These are phyloP conservation scores for Panicum miliaceum DNA, from an alignment of 176 grass and related monocot species.

Conservation along the genomic window DNA sequence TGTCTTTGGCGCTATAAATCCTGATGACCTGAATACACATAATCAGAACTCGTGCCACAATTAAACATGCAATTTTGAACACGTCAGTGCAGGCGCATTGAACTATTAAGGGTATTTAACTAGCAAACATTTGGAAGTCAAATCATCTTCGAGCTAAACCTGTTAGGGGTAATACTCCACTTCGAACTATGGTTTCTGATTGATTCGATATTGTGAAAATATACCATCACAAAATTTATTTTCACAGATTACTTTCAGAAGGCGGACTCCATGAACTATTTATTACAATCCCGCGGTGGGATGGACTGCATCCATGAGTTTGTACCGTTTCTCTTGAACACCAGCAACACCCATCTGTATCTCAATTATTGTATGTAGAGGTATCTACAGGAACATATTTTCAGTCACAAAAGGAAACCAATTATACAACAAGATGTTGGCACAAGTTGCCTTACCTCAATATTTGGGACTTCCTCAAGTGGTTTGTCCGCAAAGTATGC, in stretches of 20 bases:
- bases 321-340: slow-evolving; percentile 98
- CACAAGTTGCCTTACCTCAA: slow-evolving; percentile 61
- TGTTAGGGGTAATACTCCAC: slow-evolving; percentile 1
- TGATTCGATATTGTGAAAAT: not conserved
- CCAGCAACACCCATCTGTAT: slow-evolving; percentile 99
- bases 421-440: slow-evolving; percentile 17
- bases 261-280: slow-evolving; percentile 24
- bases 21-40: not conserved
- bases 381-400: slow-evolving; percentile 59
- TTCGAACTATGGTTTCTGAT: slow-evolving; percentile 6
- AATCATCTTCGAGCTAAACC: slow-evolving; percentile 18
- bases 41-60: not conserved
- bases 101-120: not conserved
- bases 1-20: slow-evolving; percentile 1
- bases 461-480: slow-evolving; percentile 86
- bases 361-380: slow-evolving; percentile 96
- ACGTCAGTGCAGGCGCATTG: not conserved
- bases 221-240: slow-evolving; percentile 24
- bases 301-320: slow-evolving; percentile 81
- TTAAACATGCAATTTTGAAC: not conserved
- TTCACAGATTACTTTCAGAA: slow-evolving; percentile 21
- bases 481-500: slow-evolving; percentile 96
- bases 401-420: slow-evolving; percentile 29
- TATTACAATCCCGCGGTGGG: slow-evolving; percentile 44
- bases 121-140: slow-evolving; percentile 21